A percentile compares a stretch with the other conserved stretches of the same genome.
Conservation (phyloP, 139 green algal genomes). For the Diplosphaera chodatii region DNA sequence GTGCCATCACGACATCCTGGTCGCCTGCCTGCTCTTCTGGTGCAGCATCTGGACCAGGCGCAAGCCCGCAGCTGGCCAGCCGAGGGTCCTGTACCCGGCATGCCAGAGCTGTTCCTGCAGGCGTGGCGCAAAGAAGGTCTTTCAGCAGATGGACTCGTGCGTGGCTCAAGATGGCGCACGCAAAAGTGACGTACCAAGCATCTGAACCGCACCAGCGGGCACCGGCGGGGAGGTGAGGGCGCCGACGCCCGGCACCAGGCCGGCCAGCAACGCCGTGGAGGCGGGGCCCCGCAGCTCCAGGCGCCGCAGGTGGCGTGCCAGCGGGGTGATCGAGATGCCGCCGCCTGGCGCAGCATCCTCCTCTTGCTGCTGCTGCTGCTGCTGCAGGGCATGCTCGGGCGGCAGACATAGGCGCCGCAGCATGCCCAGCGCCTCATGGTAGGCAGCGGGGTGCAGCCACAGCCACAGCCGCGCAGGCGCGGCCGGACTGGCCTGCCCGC, state of each 20-base stretch:
- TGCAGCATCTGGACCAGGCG: constrained; percentile 5
- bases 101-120: background rate
- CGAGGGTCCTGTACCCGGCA: background rate
- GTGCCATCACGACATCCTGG: too few relatives aligned
- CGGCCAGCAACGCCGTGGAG: background rate
- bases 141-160: too few relatives aligned
- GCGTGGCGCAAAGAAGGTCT: too few relatives aligned
- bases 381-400: constrained; percentile 1
- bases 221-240: background rate
- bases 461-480: background rate
- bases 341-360: background rate
- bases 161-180: too few relatives aligned
- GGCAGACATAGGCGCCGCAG: background rate
- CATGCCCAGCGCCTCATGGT: background rate
- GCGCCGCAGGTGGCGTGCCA: constrained; percentile 6
- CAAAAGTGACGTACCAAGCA: too few relatives aligned
- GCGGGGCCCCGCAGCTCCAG: constrained; percentile 14
- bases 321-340: background rate
- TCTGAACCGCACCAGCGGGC: background rate
- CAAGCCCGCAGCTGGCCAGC: background rate
- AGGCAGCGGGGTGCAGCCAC: background rate
- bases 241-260: background rate
- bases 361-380: constrained; percentile 16
- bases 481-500: too few relatives aligned
- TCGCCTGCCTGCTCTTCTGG: too few relatives aligned